Evolutionary conservation across 495 filamentous ascomycete genomes (phyloP).

Genomic region (Neurospora hispaniola): DNA sequence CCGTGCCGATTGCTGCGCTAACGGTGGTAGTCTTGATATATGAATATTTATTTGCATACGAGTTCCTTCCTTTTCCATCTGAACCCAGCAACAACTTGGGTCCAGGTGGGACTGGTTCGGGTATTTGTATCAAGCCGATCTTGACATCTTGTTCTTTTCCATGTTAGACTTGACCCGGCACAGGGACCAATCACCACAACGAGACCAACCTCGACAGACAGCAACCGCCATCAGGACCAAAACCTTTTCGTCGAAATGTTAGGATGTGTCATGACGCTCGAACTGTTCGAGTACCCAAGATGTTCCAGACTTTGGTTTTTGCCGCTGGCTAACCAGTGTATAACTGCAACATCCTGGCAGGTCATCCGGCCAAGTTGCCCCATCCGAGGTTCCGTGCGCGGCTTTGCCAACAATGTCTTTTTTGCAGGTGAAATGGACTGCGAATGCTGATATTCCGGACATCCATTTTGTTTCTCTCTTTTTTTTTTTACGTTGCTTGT

Average conservation of each 20-base stretch:
- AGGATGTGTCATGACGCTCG: neutral
- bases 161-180: neutral
- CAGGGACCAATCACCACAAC: neutral
- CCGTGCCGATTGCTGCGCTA: neutral
- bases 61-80: neutral
- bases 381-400: neutral
- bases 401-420: neutral
- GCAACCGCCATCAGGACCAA: neutral
- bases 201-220: neutral
- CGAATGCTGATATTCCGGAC: neutral
- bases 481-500: neutral
- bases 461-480: neutral
- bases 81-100: neutral
- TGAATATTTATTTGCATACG: neutral
- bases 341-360: neutral
- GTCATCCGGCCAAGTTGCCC: neutral
- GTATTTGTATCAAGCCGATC: neutral
- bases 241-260: neutral
- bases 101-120: neutral
- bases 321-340: neutral
- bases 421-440: neutral
- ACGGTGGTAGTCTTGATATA: neutral
- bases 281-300: neutral
- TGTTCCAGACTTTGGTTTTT: neutral
- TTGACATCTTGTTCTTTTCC: neutral